Evolutionary conservation across 192 early-diverging fungal species (phyloP).

Genomic region (Backusella psychrophila): DNA sequence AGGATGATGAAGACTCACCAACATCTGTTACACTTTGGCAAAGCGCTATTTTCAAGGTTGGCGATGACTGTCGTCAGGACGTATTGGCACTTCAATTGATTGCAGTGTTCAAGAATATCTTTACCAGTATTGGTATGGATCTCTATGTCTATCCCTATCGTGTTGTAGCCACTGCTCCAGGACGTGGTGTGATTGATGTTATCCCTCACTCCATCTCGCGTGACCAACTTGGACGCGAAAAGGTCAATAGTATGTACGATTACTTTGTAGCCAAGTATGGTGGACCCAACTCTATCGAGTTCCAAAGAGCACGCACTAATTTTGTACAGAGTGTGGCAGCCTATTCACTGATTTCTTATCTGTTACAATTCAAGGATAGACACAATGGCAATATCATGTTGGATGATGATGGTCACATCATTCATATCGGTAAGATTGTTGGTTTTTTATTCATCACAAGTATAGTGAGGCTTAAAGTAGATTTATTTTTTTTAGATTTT

Average conservation of each 20-base stretch:
- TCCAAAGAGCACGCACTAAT: constrained; percentile 86
- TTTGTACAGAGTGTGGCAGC: constrained; percentile 96
- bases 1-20: constrained; percentile 32
- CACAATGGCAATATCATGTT: constrained; percentile 99
- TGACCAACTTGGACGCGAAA: constrained; percentile 98
- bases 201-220: constrained; percentile 96
- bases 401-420: constrained; percentile 92
- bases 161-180: constrained; percentile 95
- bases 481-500: constrained; percentile 66
- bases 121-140: constrained; percentile 86
- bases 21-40: constrained; percentile 56
- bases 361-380: constrained; percentile 97
- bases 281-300: constrained; percentile 79
- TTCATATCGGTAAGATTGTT: constrained; percentile 82
- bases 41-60: constrained; percentile 98
- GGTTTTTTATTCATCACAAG: neutral
- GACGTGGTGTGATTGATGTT: constrained; percentile 98
- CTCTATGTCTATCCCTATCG: constrained; percentile 97
- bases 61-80: constrained; percentile 99
- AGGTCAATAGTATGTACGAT: constrained; percentile 93
- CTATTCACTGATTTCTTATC: constrained; percentile 90
- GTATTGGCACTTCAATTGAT: constrained; percentile 97
- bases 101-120: constrained; percentile 96
- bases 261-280: constrained; percentile 95
- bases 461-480: neutral